These are phyloP conservation scores for Bombardia bombarda DNA, from an alignment of 495 filamentous ascomycete species.

Conservation along the genomic window DNA sequence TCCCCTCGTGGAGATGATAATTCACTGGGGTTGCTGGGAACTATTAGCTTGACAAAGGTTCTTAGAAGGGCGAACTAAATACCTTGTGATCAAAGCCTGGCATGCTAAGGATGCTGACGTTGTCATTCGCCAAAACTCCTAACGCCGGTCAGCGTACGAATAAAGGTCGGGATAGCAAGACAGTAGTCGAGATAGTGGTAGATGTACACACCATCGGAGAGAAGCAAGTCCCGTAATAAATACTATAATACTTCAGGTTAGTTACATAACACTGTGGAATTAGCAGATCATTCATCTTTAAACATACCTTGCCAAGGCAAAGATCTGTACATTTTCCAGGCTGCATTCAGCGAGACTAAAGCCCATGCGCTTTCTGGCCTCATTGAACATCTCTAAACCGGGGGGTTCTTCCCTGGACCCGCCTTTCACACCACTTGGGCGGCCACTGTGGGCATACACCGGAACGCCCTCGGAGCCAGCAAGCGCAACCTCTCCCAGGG, in stretches of 20 bases:
- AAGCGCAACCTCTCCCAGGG: constrained; percentile 47
- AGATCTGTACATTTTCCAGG: constrained; percentile 51
- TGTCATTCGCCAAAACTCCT: constrained; percentile 53
- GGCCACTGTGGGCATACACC: constrained; percentile 33
- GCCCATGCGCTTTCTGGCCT: constrained; percentile 49
- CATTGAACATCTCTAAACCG: constrained; percentile 50
- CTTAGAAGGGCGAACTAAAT: neutral
- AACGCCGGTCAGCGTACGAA: constrained; percentile 8
- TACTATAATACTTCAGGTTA: constrained; percentile 20
- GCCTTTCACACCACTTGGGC: constrained; percentile 45
- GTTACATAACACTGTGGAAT: neutral
- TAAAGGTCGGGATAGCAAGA: no score
- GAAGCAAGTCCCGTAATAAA: constrained; percentile 46
- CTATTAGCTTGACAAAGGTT: constrained; percentile 6
- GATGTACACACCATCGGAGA: constrained; percentile 41
- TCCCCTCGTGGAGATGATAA: constrained; percentile 40
- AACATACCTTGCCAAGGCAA: constrained; percentile 43
- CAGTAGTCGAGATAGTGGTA: neutral
- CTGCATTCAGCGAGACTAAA: constrained; percentile 47
- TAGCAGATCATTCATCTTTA: neutral
- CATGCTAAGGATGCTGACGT: constrained; percentile 45
- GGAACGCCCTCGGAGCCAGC: constrained; percentile 38
- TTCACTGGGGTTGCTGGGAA: constrained; percentile 34
- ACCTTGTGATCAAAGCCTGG: constrained; percentile 46
- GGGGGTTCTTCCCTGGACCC: constrained; percentile 42